These are phyloP conservation scores for Tricholoma flavovirens DNA, from an alignment of 768 basidiomycete genomes.

Conservation along the genomic window DNA sequence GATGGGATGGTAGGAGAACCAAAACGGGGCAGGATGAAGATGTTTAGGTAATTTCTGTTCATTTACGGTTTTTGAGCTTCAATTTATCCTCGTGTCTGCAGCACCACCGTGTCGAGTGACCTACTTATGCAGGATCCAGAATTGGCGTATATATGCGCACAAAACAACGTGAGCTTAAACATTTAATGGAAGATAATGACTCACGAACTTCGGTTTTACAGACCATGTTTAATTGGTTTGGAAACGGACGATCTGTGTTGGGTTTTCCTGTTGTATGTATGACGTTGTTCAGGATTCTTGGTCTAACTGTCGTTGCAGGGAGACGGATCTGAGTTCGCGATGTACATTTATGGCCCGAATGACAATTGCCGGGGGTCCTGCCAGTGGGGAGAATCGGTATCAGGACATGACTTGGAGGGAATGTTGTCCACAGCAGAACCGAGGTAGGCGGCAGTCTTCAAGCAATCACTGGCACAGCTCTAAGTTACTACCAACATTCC, in stretches of 20 bases:
- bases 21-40: constrained; percentile 20
- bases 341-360: constrained; percentile 24
- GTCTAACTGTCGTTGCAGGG: constrained; percentile 25
- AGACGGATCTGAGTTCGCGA: constrained; percentile 25
- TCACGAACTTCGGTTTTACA: constrained; percentile 4
- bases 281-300: background rate
- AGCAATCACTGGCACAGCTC: no score
- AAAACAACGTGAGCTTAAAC: constrained; percentile 16
- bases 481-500: background rate
- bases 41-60: constrained; percentile 39
- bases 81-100: constrained; percentile 10
- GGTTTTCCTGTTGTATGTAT: constrained; percentile 26
- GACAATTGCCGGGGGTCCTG: constrained; percentile 24
- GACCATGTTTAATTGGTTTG: constrained; percentile 31
- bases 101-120: constrained; percentile 33
- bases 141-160: constrained; percentile 25
- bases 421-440: constrained; percentile 29
- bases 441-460: no score
- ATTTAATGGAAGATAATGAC: background rate
- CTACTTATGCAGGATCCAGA: constrained; percentile 35
- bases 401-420: constrained; percentile 23
- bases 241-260: constrained; percentile 25
- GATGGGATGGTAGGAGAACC: constrained; percentile 24
- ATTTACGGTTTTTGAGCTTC: background rate
- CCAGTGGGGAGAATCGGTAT: constrained; percentile 20